Conservation (phyloP, 441 rosid genomes). For the Brassica balearica region DNA sequence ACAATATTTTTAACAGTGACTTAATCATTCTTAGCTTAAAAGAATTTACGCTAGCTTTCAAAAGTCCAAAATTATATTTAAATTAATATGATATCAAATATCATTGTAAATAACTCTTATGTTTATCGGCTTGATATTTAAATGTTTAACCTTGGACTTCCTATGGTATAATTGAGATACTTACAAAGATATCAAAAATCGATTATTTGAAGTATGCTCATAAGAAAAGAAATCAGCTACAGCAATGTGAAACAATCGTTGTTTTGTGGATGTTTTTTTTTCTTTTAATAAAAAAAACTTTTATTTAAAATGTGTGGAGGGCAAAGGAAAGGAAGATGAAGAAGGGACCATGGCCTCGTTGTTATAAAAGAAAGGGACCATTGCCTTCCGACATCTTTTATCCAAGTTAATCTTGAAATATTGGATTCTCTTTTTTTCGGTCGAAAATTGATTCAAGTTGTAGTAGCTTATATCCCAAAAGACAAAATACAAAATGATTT, state of each 20-base stretch:
- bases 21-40: not conserved
- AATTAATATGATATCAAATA: too few relatives aligned
- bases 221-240: not conserved
- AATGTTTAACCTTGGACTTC: not conserved
- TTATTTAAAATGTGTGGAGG: not conserved
- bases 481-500: not conserved
- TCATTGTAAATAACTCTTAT: not conserved
- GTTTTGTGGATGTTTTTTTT: not conserved
- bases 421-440: not conserved
- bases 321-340: not conserved
- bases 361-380: conserved; percentile 12
- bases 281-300: not conserved
- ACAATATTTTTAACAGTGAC: too few relatives aligned
- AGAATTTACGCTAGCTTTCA: not conserved
- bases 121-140: not conserved
- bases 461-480: not conserved
- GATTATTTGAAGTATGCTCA: too few relatives aligned
- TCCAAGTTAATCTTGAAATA: not conserved
- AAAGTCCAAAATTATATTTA: not conserved
- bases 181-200: too few relatives aligned
- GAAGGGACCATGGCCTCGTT: conserved; percentile 4
- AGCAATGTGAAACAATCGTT: not conserved
- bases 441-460: not conserved
- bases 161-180: not conserved
- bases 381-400: conserved; percentile 11